Percentiles rank a stretch among this genome's conserved stretches.
Evolutionary conservation across 2,329 filamentous ascomycete species (phyloP).

Genomic region (Daldinia sp.): DNA sequence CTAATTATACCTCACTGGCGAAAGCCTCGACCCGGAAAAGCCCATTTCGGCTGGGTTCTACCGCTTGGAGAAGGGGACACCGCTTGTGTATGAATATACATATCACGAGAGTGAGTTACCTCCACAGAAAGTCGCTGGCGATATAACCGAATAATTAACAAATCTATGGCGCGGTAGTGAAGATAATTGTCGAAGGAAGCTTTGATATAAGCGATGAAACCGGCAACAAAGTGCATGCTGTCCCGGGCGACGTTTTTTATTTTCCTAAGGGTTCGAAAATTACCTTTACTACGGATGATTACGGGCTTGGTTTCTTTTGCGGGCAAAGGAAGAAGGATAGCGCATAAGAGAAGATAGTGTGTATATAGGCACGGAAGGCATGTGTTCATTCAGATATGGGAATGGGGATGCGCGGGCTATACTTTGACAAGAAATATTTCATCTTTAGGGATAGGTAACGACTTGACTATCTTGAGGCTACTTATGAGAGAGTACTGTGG

Average conservation of each 20-base stretch:
- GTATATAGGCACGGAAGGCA: not conserved
- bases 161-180: constrained; percentile 57
- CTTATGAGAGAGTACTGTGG: not conserved
- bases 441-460: not conserved
- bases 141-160: not conserved
- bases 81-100: constrained; percentile 75
- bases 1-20: constrained; percentile 47
- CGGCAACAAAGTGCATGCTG: constrained; percentile 69
- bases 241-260: constrained; percentile 74
- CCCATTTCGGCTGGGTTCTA: constrained; percentile 75
- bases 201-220: constrained; percentile 74
- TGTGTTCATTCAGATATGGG: not conserved
- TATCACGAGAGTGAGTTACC: constrained; percentile 69
- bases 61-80: constrained; percentile 74
- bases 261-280: constrained; percentile 75
- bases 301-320: constrained; percentile 70
- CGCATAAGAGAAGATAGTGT: constrained; percentile 25
- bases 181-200: constrained; percentile 76
- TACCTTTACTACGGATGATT: constrained; percentile 72
- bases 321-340: constrained; percentile 55
- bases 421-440: not conserved
- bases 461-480: not conserved
- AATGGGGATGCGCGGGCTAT: not conserved
- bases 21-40: constrained; percentile 62
- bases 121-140: not conserved